phyloP scores from a whole-genome alignment of 1,284 basidiomycete species.

The Tilletia horrida region DNA sequence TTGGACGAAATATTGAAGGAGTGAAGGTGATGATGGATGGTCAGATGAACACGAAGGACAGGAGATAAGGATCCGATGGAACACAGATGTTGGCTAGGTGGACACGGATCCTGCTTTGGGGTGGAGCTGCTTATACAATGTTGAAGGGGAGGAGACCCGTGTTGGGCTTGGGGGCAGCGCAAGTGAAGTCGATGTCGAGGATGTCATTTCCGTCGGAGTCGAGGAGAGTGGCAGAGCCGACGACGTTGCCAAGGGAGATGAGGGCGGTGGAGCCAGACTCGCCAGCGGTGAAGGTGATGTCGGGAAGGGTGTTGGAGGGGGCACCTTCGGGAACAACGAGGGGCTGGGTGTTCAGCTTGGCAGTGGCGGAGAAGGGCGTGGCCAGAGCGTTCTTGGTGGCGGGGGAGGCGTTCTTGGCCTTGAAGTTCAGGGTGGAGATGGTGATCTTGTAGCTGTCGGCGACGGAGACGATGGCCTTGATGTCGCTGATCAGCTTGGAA shows the following conservation, averaged over 20 bases:
- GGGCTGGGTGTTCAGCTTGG: background rate
- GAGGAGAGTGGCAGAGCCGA: background rate
- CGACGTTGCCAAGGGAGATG: conserved; percentile 10
- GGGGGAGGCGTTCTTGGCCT: background rate
- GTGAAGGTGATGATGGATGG: too few relatives aligned
- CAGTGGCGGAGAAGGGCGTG: background rate
- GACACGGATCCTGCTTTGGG: too few relatives aligned
- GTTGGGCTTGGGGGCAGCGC: conserved; percentile 2
- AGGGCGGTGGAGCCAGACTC: background rate
- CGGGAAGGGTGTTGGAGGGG: conserved; percentile 6
- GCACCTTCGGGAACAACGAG: background rate
- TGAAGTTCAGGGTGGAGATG: background rate
- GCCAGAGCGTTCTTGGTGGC: background rate
- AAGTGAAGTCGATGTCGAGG: conserved; percentile 15
- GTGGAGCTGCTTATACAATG: background rate
- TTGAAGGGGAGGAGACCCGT: conserved; percentile 5
- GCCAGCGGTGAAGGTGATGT: conserved; percentile 15
- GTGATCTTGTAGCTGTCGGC: conserved; percentile 4
- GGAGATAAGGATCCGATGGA: too few relatives aligned
- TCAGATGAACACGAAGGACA: too few relatives aligned
- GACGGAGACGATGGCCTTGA: background rate
- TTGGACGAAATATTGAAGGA: too few relatives aligned
- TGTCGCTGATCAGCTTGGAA: background rate
- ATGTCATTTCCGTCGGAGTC: conserved; percentile 14
- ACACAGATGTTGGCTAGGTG: too few relatives aligned